Evolutionary conservation across 495 filamentous ascomycete genomes (phyloP), one percentile per base, ranked within the genome.

Genomic region (Chlorociboria aeruginascens): DNA sequence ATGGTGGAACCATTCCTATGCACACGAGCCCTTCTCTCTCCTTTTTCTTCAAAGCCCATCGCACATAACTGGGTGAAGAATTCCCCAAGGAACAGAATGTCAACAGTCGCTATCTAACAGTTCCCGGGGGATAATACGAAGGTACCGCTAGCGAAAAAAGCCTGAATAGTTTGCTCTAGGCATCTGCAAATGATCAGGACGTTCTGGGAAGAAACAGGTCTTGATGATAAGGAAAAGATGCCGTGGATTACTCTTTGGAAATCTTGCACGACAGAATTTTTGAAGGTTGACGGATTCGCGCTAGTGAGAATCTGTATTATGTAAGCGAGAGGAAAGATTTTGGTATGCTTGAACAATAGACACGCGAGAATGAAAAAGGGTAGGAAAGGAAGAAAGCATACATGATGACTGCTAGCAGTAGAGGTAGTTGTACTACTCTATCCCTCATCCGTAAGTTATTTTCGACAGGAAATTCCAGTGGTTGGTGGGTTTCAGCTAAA

Each of bases 401-500:
- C 16, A 54, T 53, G 49, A 76, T 76, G 71, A 65, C 69, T 50
- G 65, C 66, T 48, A 62, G 67, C 41, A 69, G 73, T 63, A 71
- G 71, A 66, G 71, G 73, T 45, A 53, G 61, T 35, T 60, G 55
- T 53, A 54, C 62, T 48, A 61, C 61, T 42, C 59, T 65, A 42
- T 61, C 63, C 17, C 55, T 73, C 45, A 58, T 74, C 51, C 28
- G 55, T 58, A 35, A 49, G 57, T 44, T 28, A 11, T 1, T 32
- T 17, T 47, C 17, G 1, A 4, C 20, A 25, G 20, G 20, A 25
- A 25, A 4, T 25, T 41, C 10, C 1, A 28, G n/a, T 37, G 13
- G 16, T 31, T 42, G 40, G 17, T 8, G 64, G 59, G 61, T 59
- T 64, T 70, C 58, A 55, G 64, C 45, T 50, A 40, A 57, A 32